Evolutionary conservation across 192 early-diverging fungal genomes (phyloP).

Genomic region (Umbelopsis ramanniana): DNA sequence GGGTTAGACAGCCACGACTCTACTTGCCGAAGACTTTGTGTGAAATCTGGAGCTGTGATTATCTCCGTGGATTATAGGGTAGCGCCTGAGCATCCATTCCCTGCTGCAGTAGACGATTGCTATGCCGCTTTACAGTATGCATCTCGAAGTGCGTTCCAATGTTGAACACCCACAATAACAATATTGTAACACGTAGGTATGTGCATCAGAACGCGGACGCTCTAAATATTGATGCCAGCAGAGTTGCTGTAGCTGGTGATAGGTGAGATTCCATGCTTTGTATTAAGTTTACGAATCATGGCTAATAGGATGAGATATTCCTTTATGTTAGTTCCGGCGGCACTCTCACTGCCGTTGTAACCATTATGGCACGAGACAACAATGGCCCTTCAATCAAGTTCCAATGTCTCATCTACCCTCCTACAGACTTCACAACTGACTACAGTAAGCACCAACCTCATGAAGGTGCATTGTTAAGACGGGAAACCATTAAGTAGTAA

Average conservation of each 20-base stretch:
- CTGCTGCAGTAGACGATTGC: slow-evolving; percentile 51
- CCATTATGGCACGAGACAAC: slow-evolving; percentile 17
- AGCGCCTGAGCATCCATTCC: slow-evolving; percentile 49
- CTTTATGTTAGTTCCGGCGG: slow-evolving; percentile 43
- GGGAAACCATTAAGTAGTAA: neutral
- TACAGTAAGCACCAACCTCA: neutral
- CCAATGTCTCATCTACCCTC: slow-evolving; percentile 19
- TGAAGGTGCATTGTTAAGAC: neutral
- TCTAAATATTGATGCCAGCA: slow-evolving; percentile 37
- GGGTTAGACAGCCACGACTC: neutral
- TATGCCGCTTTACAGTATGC: slow-evolving; percentile 26
- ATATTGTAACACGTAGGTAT: slow-evolving; percentile 7
- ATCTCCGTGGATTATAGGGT: slow-evolving; percentile 47
- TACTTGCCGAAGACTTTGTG: neutral
- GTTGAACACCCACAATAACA: neutral
- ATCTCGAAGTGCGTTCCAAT: neutral
- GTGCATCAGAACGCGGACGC: slow-evolving; percentile 28
- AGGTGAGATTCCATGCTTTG: slow-evolving; percentile 23
- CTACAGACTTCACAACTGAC: neutral
- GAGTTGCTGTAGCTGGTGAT: slow-evolving; percentile 55
- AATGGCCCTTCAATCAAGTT: neutral
- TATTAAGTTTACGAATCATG: too few species aligned
- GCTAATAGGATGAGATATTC: too few species aligned
- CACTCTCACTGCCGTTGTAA: slow-evolving; percentile 47
- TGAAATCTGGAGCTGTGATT: neutral